These are phyloP conservation scores for Isabelozyma heimii DNA, from an alignment of 805 yeast species.

Conservation along the genomic window DNA sequence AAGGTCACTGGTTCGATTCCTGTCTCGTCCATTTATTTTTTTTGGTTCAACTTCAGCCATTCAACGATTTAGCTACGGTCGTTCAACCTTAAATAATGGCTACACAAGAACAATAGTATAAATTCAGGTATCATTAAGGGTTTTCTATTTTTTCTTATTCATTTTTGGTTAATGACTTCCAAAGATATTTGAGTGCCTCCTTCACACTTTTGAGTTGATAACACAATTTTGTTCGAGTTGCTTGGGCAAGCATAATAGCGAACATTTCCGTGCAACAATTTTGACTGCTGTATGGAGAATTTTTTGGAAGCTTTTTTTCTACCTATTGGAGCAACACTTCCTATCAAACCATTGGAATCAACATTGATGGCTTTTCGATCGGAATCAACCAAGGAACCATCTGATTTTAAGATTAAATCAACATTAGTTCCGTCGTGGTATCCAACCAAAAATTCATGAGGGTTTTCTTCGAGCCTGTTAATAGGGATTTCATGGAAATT, in stretches of 20 bases:
- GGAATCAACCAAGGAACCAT: not conserved
- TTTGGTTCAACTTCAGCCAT: no score
- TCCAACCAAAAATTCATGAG: not conserved
- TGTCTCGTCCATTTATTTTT: conserved; percentile 59
- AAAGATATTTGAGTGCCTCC: not conserved
- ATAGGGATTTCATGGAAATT: not conserved
- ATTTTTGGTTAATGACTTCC: not conserved
- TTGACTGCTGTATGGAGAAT: not conserved
- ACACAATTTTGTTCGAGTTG: not conserved
- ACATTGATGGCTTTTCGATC: not conserved
- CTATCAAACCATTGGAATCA: not conserved
- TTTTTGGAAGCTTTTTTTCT: not conserved
- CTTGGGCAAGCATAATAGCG: conserved; percentile 38
- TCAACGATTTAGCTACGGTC: no score
- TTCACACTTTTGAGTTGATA: not conserved
- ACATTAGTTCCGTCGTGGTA: not conserved
- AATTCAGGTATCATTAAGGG: no score
- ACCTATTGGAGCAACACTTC: not conserved
- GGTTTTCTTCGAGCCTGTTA: not conserved
- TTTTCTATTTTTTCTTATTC: not conserved
- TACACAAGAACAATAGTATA: no score
- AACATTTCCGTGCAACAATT: not conserved
- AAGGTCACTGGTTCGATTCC: conserved; percentile 80
- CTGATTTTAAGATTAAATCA: not conserved
- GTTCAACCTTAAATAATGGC: no score